A percentile compares a stretch with the other conserved stretches of the same genome.
Evolutionary conservation across 2,329 filamentous ascomycete genomes (phyloP).

Genomic region (Phoma sp.): DNA sequence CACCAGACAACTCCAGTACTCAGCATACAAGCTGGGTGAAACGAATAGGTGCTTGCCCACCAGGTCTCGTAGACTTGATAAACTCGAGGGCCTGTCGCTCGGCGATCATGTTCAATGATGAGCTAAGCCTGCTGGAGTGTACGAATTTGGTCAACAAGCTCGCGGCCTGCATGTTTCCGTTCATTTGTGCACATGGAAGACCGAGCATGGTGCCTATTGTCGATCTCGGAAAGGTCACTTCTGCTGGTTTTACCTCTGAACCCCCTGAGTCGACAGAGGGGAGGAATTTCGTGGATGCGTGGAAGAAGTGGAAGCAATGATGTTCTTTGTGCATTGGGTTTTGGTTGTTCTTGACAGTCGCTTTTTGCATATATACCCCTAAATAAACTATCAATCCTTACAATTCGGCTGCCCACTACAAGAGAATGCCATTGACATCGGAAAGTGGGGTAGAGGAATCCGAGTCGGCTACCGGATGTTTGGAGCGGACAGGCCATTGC

Average conservation of each 20-base stretch:
- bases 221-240: slow-evolving; percentile 20
- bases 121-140: slow-evolving; percentile 65
- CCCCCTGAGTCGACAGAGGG: background rate
- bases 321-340: background rate
- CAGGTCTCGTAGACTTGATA: slow-evolving; percentile 75
- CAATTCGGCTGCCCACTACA: background rate
- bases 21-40: slow-evolving; percentile 59
- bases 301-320: slow-evolving; percentile 10
- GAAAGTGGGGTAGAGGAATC: slow-evolving; percentile 9
- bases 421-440: background rate
- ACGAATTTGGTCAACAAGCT: slow-evolving; percentile 62
- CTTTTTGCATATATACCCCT: background rate
- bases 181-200: slow-evolving; percentile 81
- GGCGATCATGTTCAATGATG: slow-evolving; percentile 87
- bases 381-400: background rate
- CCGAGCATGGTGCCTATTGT: slow-evolving; percentile 58
- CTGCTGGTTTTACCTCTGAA: background rate
- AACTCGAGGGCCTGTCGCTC: slow-evolving; percentile 79
- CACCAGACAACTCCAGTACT: background rate
- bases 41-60: slow-evolving; percentile 72
- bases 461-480: background rate
- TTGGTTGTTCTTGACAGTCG: background rate
- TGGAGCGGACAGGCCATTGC: background rate
- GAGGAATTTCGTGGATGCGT: slow-evolving; percentile 8
- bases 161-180: slow-evolving; percentile 72